These are phyloP conservation scores for Brassica balearica DNA, from an alignment of 441 rosid genomes.

Conservation along the genomic window DNA sequence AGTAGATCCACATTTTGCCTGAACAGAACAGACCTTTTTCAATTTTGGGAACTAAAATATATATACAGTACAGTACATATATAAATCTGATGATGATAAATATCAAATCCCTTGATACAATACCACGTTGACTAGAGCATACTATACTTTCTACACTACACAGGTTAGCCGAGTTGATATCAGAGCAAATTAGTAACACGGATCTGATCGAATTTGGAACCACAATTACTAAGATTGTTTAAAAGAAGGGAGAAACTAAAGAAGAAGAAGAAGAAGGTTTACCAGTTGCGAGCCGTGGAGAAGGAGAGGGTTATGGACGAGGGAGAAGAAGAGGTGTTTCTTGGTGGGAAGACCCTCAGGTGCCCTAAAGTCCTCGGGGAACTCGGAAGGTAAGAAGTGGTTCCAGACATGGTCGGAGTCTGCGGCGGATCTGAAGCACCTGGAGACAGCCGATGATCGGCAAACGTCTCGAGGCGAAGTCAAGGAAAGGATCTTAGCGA, in stretches of 20 bases:
- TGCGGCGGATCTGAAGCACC: conserved; percentile 41
- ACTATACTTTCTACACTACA: not conserved
- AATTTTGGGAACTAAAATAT: not conserved
- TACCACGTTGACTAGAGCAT: not conserved
- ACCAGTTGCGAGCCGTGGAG: conserved; percentile 23
- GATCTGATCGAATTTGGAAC: not conserved
- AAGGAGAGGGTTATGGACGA: conserved; percentile 39
- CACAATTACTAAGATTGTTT: not conserved
- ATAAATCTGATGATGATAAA: conserved; percentile 1
- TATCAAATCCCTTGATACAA: not conserved
- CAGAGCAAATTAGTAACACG: not conserved
- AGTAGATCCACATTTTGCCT: not conserved
- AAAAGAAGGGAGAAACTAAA: not conserved
- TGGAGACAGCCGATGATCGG: conserved; percentile 40
- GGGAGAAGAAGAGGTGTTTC: conserved; percentile 23
- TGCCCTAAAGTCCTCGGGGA: conserved; percentile 30
- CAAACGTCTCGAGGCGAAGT: conserved; percentile 34
- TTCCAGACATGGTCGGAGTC: conserved; percentile 44
- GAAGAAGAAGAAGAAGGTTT: not conserved
- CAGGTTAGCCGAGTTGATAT: not conserved
- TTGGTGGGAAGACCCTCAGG: conserved; percentile 26
- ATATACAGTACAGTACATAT: not conserved
- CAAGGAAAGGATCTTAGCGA: conserved; percentile 40
- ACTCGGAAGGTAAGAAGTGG: conserved; percentile 32
- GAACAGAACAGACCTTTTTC: not conserved